Conservation (phyloP, 305 asterid genomes). For the Rubia peregrina region DNA sequence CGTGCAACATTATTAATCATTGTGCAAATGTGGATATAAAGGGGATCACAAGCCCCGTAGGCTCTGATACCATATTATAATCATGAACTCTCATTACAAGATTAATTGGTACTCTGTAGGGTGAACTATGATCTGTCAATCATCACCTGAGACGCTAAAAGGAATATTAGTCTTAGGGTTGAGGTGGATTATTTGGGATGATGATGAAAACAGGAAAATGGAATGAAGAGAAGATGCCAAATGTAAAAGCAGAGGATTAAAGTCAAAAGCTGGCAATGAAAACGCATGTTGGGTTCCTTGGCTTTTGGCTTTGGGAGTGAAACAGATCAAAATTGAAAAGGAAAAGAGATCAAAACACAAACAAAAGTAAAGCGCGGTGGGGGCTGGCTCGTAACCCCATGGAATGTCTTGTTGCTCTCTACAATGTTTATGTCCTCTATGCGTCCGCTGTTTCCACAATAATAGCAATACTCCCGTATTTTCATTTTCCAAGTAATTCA, state of each 20-base stretch:
- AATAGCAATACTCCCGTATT: background rate
- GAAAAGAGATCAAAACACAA: constrained; percentile 3
- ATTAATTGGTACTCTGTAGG: no score
- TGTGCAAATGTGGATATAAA: no score
- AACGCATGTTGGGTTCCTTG: constrained; percentile 10
- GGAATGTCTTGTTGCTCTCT: constrained; percentile 24
- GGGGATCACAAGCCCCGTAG: no score
- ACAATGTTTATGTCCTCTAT: background rate
- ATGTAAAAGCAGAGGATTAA: constrained; percentile 17
- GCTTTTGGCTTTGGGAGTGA: background rate
- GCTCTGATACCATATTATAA: no score
- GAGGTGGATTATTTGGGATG: background rate
- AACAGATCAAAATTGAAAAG: constrained; percentile 10
- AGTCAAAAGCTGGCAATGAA: constrained; percentile 51
- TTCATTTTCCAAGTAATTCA: no score
- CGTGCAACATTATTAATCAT: no score
- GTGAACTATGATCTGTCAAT: no score
- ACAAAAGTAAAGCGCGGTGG: background rate
- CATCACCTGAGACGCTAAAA: no score
- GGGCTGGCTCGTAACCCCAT: constrained; percentile 21
- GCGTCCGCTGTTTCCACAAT: background rate
- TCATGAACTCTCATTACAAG: no score
- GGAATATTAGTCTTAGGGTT: background rate
- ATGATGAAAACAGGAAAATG: background rate
- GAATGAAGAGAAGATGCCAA: constrained; percentile 9